Evolutionary conservation across 2,329 filamentous ascomycete genomes (phyloP).

Genomic region (Xylariaceae sp.): DNA sequence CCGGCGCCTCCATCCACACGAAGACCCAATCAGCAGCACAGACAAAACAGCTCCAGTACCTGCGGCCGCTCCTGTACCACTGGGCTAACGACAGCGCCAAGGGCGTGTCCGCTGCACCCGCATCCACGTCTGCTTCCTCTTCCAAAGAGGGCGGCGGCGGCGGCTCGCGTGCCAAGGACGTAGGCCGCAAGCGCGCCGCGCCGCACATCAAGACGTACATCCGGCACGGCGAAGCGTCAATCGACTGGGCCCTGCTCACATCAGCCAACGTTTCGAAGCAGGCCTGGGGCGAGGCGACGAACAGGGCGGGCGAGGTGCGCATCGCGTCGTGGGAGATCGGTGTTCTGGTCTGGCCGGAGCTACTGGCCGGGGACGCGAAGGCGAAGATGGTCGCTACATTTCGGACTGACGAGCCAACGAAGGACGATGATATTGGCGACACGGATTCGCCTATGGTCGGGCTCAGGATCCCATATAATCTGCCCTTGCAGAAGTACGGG

Average conservation of each 20-base stretch:
- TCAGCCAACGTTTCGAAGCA: slow-evolving; percentile 93
- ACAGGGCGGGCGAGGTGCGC: slow-evolving; percentile 64
- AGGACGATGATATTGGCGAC: slow-evolving; percentile 11
- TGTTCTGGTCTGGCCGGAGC: slow-evolving; percentile 78
- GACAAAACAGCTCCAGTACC: slow-evolving; percentile 73
- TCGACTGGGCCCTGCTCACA: slow-evolving; percentile 86
- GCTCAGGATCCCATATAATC: slow-evolving; percentile 80
- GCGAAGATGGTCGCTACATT: slow-evolving; percentile 73
- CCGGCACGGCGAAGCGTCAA: slow-evolving; percentile 59
- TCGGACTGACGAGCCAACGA: slow-evolving; percentile 59
- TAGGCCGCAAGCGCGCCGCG: slow-evolving; percentile 71
- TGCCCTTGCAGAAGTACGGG: slow-evolving; percentile 73
- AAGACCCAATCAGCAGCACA: slow-evolving; percentile 75
- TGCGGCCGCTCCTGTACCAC: slow-evolving; percentile 73
- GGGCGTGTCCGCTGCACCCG: slow-evolving; percentile 44
- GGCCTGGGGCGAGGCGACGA: slow-evolving; percentile 77
- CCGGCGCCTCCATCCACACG: slow-evolving; percentile 81
- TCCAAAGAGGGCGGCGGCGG: too few species aligned
- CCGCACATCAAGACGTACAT: slow-evolving; percentile 93
- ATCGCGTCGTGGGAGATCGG: slow-evolving; percentile 86
- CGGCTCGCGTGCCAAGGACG: slow-evolving; percentile 45
- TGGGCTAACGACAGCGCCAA: slow-evolving; percentile 69
- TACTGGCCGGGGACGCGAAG: slow-evolving; percentile 49
- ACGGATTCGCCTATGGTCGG: slow-evolving; percentile 58
- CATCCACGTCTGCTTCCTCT: slow-evolving; percentile 15